A percentile compares a stretch with the other conserved stretches of the same genome.
phyloP scores from a whole-genome alignment of 768 basidiomycete genomes.

The Trametes sanguinea region DNA sequence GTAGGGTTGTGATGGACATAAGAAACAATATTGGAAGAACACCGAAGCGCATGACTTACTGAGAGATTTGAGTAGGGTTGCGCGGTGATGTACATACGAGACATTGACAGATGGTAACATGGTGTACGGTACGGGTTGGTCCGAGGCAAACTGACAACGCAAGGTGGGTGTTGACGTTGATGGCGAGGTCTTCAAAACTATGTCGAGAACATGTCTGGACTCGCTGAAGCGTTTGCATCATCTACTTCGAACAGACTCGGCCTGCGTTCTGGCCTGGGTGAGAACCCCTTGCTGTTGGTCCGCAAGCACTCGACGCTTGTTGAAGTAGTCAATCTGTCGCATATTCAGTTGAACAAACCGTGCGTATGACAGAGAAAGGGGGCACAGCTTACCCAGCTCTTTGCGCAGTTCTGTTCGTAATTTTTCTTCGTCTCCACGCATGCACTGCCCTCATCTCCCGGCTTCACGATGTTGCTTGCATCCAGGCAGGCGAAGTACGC shows the following conservation, averaged over 20 bases:
- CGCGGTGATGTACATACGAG: neutral
- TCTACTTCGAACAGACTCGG: slow-evolving; percentile 33
- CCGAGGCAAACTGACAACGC: neutral
- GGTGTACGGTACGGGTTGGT: neutral
- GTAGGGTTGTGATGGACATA: too few relatives aligned
- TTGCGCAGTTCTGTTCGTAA: slow-evolving; percentile 79
- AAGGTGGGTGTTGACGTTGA: too few relatives aligned
- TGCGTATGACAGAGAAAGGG: too few relatives aligned
- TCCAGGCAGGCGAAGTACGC: slow-evolving; percentile 86
- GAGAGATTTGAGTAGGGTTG: neutral
- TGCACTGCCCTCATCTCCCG: slow-evolving; percentile 66
- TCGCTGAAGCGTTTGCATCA: neutral
- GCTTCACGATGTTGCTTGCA: slow-evolving; percentile 60
- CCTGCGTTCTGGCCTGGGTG: slow-evolving; percentile 45
- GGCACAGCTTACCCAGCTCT: slow-evolving; percentile 76
- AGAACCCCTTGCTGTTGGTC: slow-evolving; percentile 77
- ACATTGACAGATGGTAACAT: slow-evolving; percentile 9
- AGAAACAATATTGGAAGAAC: too few relatives aligned
- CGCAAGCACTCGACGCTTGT: slow-evolving; percentile 82
- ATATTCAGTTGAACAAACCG: too few relatives aligned
- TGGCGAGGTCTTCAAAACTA: too few relatives aligned
- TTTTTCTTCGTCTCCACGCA: slow-evolving; percentile 57
- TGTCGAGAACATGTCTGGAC: neutral
- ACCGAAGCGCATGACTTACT: too few relatives aligned
- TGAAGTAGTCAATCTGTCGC: slow-evolving; percentile 88